Evolutionary conservation across 306 rosid species (phyloP).

Genomic region (Senna siamea): DNA sequence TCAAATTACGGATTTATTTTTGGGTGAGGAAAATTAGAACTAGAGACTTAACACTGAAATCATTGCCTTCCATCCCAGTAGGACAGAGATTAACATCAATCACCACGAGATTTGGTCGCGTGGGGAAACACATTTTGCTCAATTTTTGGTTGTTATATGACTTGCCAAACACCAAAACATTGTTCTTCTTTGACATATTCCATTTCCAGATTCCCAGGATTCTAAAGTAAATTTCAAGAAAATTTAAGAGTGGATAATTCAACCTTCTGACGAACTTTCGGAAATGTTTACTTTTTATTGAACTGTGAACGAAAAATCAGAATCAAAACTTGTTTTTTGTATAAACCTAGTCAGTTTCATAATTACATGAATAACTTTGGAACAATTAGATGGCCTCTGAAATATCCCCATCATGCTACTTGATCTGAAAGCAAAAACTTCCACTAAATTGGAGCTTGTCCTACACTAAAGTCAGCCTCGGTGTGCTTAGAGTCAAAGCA

Average conservation of each 20-base stretch:
- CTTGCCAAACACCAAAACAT: not conserved
- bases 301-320: not conserved
- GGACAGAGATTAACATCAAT: too few species aligned
- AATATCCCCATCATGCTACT: conserved; percentile 9
- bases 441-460: conserved; percentile 33
- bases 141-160: too few species aligned
- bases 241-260: too few species aligned
- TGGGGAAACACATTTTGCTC: too few species aligned
- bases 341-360: conserved; percentile 14
- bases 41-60: too few species aligned
- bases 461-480: conserved; percentile 43
- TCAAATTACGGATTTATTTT: too few species aligned
- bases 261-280: not conserved
- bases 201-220: not conserved
- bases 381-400: conserved; percentile 4
- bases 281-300: not conserved
- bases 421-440: conserved; percentile 35
- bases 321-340: not conserved
- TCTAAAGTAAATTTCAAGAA: not conserved
- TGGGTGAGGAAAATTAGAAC: too few species aligned
- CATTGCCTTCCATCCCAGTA: too few species aligned
- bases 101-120: too few species aligned
- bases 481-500: conserved; percentile 72
- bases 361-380: conserved; percentile 27
- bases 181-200: not conserved